A percentile compares a stretch with the other conserved stretches of the same genome.
Conservation (phyloP, 768 basidiomycete species). For the Mycena indigotica region DNA sequence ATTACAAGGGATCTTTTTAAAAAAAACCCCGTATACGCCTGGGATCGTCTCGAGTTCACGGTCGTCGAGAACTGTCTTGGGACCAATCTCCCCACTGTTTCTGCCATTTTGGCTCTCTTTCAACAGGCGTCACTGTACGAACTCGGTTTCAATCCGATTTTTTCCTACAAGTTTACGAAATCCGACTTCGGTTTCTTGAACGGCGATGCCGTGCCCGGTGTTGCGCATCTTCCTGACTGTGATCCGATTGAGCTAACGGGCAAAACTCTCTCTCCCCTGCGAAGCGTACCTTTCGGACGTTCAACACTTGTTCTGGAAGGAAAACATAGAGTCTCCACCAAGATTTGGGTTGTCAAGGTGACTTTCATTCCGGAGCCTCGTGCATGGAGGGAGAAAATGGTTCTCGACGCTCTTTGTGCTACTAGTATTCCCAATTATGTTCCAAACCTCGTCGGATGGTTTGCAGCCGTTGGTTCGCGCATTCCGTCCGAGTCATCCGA, state of each 20-base stretch:
- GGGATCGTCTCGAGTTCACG: constrained; percentile 13
- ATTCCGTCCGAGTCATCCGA: constrained; percentile 1
- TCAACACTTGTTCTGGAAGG: constrained; percentile 15
- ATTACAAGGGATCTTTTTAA: no score
- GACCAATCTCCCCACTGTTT: constrained; percentile 6
- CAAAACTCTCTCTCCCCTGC: constrained; percentile 8
- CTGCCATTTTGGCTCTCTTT: constrained; percentile 17
- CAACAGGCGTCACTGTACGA: constrained; percentile 10
- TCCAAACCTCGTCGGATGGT: constrained; percentile 12
- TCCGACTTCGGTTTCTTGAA: constrained; percentile 7
- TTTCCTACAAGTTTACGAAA: constrained; percentile 10
- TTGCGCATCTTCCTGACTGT: constrained; percentile 10
- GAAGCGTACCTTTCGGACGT: constrained; percentile 14
- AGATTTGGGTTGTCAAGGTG: constrained; percentile 12
- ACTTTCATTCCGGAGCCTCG: constrained; percentile 11
- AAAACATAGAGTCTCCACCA: constrained; percentile 2
- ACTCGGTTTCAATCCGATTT: constrained; percentile 18
- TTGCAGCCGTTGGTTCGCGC: constrained; percentile 11
- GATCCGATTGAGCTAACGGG: constrained; percentile 7
- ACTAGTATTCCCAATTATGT: constrained; percentile 7
- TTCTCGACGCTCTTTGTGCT: constrained; percentile 11
- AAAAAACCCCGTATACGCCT: no score
- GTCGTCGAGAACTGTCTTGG: constrained; percentile 12
- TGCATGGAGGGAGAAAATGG: constrained; percentile 9
- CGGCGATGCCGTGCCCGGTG: constrained; percentile 11